phyloP scores from a whole-genome alignment of 2,329 filamentous ascomycete species.

The Microcyclosporella mali region DNA sequence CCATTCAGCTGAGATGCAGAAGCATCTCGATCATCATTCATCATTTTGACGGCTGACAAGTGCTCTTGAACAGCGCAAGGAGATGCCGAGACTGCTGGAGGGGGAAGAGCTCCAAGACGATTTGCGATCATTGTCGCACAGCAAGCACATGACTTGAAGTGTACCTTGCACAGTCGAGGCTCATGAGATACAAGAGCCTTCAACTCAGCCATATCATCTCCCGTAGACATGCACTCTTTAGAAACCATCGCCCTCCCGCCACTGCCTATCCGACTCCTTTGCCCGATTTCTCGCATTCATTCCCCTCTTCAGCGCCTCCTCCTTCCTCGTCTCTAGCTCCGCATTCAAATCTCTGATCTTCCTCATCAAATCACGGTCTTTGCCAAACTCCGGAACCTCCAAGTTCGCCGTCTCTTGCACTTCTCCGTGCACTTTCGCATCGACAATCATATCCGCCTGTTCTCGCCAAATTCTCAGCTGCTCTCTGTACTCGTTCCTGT shows the following conservation, averaged over 20 bases:
- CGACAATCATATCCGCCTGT: constrained; percentile 33
- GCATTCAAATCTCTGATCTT: constrained; percentile 41
- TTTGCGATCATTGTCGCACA: too few species aligned
- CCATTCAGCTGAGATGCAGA: too few species aligned
- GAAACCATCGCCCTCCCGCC: constrained; percentile 52
- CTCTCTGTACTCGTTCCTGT: constrained; percentile 36
- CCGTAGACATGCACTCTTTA: too few species aligned
- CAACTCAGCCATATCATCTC: too few species aligned
- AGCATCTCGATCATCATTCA: too few species aligned
- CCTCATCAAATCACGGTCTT: constrained; percentile 38
- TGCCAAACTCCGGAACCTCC: constrained; percentile 36
- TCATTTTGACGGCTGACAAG: too few species aligned
- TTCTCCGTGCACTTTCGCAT: constrained; percentile 33
- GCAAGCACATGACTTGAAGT: too few species aligned
- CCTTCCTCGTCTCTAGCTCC: constrained; percentile 38
- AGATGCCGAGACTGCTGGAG: too few species aligned
- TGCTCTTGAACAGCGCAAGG: too few species aligned
- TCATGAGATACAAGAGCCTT: too few species aligned
- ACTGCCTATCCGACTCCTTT: constrained; percentile 47
- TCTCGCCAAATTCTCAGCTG: constrained; percentile 41
- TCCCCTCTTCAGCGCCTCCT: constrained; percentile 46
- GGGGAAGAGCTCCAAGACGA: too few species aligned
- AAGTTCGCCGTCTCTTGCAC: constrained; percentile 37
- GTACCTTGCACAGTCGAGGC: too few species aligned
- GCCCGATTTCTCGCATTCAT: constrained; percentile 48